Conservation (phyloP, 495 filamentous ascomycete species). For the Pseudevernia furfuracea region DNA sequence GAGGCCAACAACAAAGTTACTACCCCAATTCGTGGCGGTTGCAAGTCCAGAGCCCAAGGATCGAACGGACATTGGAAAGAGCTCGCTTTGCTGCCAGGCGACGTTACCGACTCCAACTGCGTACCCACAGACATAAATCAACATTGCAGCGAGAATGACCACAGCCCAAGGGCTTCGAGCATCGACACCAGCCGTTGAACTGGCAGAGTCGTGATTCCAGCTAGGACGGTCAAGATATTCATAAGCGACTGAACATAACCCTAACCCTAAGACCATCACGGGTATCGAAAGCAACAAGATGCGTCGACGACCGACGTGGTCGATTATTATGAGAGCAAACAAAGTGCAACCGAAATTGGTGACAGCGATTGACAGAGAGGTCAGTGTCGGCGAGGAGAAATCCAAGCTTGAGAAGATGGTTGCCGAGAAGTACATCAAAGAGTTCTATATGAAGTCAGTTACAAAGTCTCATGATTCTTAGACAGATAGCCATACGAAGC, state of each 20-base stretch:
- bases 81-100: constrained; percentile 88
- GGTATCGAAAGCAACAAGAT: constrained; percentile 82
- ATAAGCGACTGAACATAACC: constrained; percentile 60
- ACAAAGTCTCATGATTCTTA: not conserved
- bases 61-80: constrained; percentile 78
- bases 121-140: constrained; percentile 77
- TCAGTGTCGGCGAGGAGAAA: constrained; percentile 73
- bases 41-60: constrained; percentile 73
- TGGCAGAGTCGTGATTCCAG: constrained; percentile 7
- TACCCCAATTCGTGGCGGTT: constrained; percentile 82
- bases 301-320: constrained; percentile 68
- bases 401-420: constrained; percentile 78
- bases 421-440: constrained; percentile 91
- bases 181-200: constrained; percentile 7
- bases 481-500: constrained; percentile 54
- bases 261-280: constrained; percentile 68
- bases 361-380: constrained; percentile 68
- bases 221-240: constrained; percentile 45
- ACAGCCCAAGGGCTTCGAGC: constrained; percentile 33
- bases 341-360: constrained; percentile 81
- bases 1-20: constrained; percentile 80
- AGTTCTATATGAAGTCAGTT: constrained; percentile 48
- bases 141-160: constrained; percentile 61
- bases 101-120: constrained; percentile 86
- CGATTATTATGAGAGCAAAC: constrained; percentile 68